Evolutionary conservation across 2,329 filamentous ascomycete genomes (phyloP), one percentile per base, ranked within the genome.

Genomic region (Tetracladium maxilliforme): DNA sequence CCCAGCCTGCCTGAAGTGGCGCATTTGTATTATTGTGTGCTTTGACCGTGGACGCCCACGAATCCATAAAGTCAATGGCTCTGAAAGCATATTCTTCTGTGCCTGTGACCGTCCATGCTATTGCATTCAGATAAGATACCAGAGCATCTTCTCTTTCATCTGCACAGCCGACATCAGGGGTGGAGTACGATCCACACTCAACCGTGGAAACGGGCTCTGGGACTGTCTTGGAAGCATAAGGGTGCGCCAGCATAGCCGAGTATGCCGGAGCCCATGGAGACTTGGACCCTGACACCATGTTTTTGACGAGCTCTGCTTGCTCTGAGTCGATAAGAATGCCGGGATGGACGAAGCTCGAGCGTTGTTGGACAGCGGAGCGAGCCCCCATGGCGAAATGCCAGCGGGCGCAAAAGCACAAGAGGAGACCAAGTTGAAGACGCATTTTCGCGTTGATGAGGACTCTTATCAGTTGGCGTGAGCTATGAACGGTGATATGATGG

Each of bases 11-110:
- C 27, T 45, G 42, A n/a, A 45, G 22, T 10, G 39, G 33, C 10
- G 42, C 37, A 34, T 45, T 43, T n/a, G 31, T 29, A 15, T 37
- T 29, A 11, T 32, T 36, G 28, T 44, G 42, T 7, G 31, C 35
- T 28, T 41, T 28, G 23, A 45, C 30, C 3, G 30, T 34, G 13
- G 24, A 19, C 4, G 37, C 33, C 35, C 37, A 45, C 10, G 39
- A 39, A 30, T 45, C 35, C 40, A 45, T 45, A 14, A 35, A 34
- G 7, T 31, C 22, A 11, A 45, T 44, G 2, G 42, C 36, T 27
- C 40, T 35, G 10, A 37, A 24, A 7, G 42, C 41, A 22, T 42
- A 43, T n/a, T 11, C 15, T 10, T 30, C 16, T 6, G 29, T 26
- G 5, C 37, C 38, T 6, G 30, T 37, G 15, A 42, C 29, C 14